Conservation (phyloP, 2,329 filamentous ascomycete genomes). For the Ophiocordyceps unilateralis region DNA sequence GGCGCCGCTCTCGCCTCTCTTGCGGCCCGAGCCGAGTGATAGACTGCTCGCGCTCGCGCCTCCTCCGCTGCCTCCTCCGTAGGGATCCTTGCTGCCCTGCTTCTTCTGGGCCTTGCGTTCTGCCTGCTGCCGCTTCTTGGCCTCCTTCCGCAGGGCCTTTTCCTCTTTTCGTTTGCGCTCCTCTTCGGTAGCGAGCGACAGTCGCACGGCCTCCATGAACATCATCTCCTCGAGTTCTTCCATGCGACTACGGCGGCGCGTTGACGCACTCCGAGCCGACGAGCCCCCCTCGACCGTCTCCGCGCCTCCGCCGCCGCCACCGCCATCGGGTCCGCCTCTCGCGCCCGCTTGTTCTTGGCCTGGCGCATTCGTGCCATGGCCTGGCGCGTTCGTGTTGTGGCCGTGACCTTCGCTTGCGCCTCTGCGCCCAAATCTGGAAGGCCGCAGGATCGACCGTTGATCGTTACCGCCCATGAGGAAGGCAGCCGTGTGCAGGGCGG, state of each 20-base stretch:
- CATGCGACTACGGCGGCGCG: conserved; percentile 34
- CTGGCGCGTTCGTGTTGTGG: conserved; percentile 14
- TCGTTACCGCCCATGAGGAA: conserved; percentile 63
- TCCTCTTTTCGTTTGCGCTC: conserved; percentile 70
- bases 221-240: conserved; percentile 95
- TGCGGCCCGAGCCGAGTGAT: conserved; percentile 41
- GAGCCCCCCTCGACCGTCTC: conserved; percentile 9
- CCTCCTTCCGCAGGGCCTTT: conserved; percentile 43
- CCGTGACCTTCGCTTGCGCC: conserved; percentile 18
- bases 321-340: background rate
- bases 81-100: conserved; percentile 19
- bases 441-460: conserved; percentile 25
- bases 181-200: conserved; percentile 84
- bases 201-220: conserved; percentile 89
- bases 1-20: conserved; percentile 39
- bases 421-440: conserved; percentile 40
- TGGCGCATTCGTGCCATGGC: no score
- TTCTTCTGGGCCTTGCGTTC: conserved; percentile 64
- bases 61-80: conserved; percentile 16
- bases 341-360: conserved; percentile 5
- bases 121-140: conserved; percentile 72
- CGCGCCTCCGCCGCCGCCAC: conserved; percentile 7
- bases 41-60: conserved; percentile 45
- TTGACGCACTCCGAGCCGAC: conserved; percentile 6
- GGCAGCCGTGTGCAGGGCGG: conserved; percentile 83